Base-by-base conservation (phyloP, 2,329 filamentous ascomycete genomes). In the Cladosporium cucumerinum region DNA sequence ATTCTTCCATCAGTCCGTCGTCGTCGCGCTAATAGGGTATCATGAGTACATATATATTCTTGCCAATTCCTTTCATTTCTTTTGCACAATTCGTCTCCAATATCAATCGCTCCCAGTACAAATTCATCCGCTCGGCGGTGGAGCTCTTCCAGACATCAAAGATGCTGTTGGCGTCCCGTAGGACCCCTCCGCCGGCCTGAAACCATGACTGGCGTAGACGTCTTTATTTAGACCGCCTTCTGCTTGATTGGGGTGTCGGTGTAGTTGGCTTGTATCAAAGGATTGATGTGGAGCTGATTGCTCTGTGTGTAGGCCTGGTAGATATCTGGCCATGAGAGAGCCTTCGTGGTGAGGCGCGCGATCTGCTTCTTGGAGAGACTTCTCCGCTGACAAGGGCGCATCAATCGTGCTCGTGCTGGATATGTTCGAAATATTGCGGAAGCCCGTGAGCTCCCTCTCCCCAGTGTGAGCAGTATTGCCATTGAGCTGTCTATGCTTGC, bases 341-440 rank as follows among this genome's bases (percentile, higher is more conserved):
- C 34, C 34, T 58, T 69, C 66, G 57, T 68, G 63, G 57, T 61
- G 52, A n/a, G 62, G 63, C 46, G 63, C 51, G 28, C 67, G 64
- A 34, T 69, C 66, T 48, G 69, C 66, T 30, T 69, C 66, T 25
- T 70, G 69, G 5, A 68, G 69, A 36, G 68, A 63, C 61, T 68
- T 70, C 54, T 72, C 70, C 14, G 67, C 67, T 12, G 69, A 70
- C 25, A 69, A 69, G 3, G 68, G 68, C 23, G 73, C 73, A 49
- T 75, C 73, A 51, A 76, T 74, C 2, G 74, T 76, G 66, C 72
- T 76, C 1, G 77, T 78, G 25, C 77, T 77, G 62, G 81, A 82
- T 36, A 75, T 77, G 61, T 72, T 69, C 16, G 60, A 62, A 25
- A 62, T 62, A 25, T 62, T 62, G 34, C 60, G 60, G 34, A 62